phyloP scores from a whole-genome alignment of 805 yeast genomes.

The Zygosaccharomyces bailii region DNA sequence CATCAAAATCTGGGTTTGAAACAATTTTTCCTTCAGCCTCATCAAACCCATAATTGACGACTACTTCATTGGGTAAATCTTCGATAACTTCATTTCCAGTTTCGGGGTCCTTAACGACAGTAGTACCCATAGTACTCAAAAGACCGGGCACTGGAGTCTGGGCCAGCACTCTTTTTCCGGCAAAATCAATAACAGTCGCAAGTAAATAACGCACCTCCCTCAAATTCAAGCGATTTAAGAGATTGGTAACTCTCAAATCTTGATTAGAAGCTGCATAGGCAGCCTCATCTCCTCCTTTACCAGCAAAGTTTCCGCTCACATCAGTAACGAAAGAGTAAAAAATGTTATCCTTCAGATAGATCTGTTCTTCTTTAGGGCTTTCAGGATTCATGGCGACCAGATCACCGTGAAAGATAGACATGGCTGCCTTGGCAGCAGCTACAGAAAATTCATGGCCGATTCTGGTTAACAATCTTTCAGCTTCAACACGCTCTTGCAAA shows the following conservation, averaged over 20 bases:
- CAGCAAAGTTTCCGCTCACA: constrained; percentile 51
- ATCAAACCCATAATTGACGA: constrained; percentile 71
- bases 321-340: constrained; percentile 81
- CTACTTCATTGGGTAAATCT: constrained; percentile 39
- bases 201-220: constrained; percentile 65
- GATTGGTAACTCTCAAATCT: constrained; percentile 70
- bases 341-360: constrained; percentile 76
- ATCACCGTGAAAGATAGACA: constrained; percentile 70
- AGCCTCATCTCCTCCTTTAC: constrained; percentile 78
- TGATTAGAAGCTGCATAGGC: constrained; percentile 75
- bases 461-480: constrained; percentile 73
- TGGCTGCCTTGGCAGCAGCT: constrained; percentile 76
- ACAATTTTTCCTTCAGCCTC: constrained; percentile 54
- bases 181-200: constrained; percentile 84
- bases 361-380: constrained; percentile 57
- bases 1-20: constrained; percentile 50
- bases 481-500: constrained; percentile 62
- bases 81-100: constrained; percentile 40
- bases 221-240: constrained; percentile 62
- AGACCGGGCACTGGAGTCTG: constrained; percentile 95
- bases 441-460: constrained; percentile 71
- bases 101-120: constrained; percentile 39
- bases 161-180: constrained; percentile 83
- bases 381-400: constrained; percentile 76
- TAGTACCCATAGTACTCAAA: constrained; percentile 40